Conservation (phyloP, 768 basidiomycete genomes). For the Glaciozyma antarctica region DNA sequence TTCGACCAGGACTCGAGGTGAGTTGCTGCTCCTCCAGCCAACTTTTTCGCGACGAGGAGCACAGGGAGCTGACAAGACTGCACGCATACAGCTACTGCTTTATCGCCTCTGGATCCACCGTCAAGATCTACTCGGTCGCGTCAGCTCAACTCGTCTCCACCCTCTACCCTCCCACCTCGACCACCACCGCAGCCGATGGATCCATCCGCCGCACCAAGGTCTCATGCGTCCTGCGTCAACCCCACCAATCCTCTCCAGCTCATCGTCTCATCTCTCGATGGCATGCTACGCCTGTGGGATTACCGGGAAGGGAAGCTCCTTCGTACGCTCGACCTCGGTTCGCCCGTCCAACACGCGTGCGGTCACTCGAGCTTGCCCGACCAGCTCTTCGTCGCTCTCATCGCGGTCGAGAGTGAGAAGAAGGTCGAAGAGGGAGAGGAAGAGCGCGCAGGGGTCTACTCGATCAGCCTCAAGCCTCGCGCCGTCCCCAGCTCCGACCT, state of each 20-base stretch:
- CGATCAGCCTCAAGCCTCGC: constrained; percentile 2
- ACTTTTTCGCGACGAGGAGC: neutral
- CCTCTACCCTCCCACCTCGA: constrained; percentile 39
- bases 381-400: constrained; percentile 55
- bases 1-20: constrained; percentile 21
- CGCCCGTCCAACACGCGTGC: constrained; percentile 62
- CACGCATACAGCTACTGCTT: constrained; percentile 63
- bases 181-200: constrained; percentile 30
- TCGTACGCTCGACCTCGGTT: constrained; percentile 59
- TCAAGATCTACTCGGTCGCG: constrained; percentile 73
- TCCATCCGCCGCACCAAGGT: constrained; percentile 44
- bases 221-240: constrained; percentile 63
- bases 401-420: neutral
- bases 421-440: neutral
- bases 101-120: constrained; percentile 64
- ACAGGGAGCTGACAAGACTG: neutral
- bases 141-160: constrained; percentile 75
- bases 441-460: constrained; percentile 17
- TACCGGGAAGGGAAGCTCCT: constrained; percentile 74
- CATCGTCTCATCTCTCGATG: constrained; percentile 73
- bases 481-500: neutral
- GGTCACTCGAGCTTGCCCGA: constrained; percentile 61
- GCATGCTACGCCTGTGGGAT: constrained; percentile 85
- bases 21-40: neutral
- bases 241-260: constrained; percentile 84